Evolutionary conservation across 164 flowering plant genomes (phyloP).

Genomic region (Vitis rotundifolia): DNA sequence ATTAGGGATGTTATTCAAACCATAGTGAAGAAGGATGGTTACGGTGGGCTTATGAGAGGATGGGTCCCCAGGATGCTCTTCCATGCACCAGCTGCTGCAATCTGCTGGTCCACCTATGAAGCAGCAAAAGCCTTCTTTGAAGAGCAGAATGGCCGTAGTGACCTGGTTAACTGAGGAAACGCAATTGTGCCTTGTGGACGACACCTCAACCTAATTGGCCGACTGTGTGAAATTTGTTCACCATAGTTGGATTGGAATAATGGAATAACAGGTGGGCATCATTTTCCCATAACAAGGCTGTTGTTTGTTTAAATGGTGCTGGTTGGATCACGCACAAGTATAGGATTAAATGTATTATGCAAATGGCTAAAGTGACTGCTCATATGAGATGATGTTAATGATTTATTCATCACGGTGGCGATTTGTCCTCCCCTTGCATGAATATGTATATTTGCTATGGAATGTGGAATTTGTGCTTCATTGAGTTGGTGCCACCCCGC

Average conservation of each 20-base stretch:
- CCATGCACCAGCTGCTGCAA: constrained; percentile 75
- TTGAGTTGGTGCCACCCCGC: too few relatives aligned
- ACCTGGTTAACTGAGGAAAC: not conserved
- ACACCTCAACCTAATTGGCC: not conserved
- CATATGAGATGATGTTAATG: not conserved
- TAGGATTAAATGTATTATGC: not conserved
- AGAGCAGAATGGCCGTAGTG: constrained; percentile 10
- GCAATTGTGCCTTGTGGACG: not conserved
- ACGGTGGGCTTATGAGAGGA: constrained; percentile 49
- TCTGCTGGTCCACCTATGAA: constrained; percentile 71
- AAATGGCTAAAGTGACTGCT: not conserved
- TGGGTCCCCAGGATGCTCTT: constrained; percentile 59
- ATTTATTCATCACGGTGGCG: not conserved
- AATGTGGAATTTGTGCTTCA: too few relatives aligned
- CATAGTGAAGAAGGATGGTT: constrained; percentile 51
- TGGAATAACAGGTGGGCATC: not conserved
- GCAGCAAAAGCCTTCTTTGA: constrained; percentile 51
- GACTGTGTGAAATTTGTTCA: not conserved
- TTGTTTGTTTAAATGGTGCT: not conserved
- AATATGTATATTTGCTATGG: too few relatives aligned
- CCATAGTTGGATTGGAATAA: not conserved
- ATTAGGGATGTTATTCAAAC: constrained; percentile 34
- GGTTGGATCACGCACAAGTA: not conserved
- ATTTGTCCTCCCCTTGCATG: too few relatives aligned
- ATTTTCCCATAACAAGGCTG: not conserved